Evolutionary conservation across 2,329 filamentous ascomycete genomes (phyloP), one percentile per base, ranked within the genome.

Genomic region (Teratosphaeriaceae sp.): DNA sequence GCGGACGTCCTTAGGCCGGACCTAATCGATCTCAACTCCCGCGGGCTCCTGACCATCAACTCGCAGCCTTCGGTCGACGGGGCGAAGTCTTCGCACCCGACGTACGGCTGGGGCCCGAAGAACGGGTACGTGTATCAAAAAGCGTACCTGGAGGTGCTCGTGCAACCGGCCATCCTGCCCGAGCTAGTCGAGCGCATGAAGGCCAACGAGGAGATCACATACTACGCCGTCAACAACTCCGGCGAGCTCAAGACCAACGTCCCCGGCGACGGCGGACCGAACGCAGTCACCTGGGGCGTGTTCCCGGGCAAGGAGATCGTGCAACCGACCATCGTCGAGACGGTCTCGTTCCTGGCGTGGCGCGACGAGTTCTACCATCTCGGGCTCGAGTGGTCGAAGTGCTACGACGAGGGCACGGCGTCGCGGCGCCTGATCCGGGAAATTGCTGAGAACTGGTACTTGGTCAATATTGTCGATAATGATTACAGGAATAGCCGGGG

Each of bases 241-340:
- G 89, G 90, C 21, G 79, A 83, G 44, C 74, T 97, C 43, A 82
- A 81, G 64, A 92, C 88, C 21, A 97, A 98, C 59, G 82, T 88
- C 1, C 81, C 82, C 7, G 79, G 80, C 18, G 88, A 94, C 54
- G 86, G 88, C 5, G 60, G 61, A 5, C 92, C 92, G 27, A 98
- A 98, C 58, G 92, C 92, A n/a, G 86, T 98, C 38, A 98, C 92
- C 1, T 98, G 92, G 92, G 92, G 92, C 66, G 94, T 98, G 24
- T 98, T 97, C 71, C 90, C 92, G 0, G 92, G 92, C 45, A 94
- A 97, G 65, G 92, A 98, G 67, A 96, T 98, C 61, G 89, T 98
- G n/a, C 92, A 98, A 66, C 92, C 92, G 12, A 98, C 92, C n/a
- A 96, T 98, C 57, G 92, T 98, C 40, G 92, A 98, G 70, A 94